These are phyloP conservation scores for Dothidotthia symphoricarpi DNA, from an alignment of 2,329 filamentous ascomycete species.

Conservation along the genomic window DNA sequence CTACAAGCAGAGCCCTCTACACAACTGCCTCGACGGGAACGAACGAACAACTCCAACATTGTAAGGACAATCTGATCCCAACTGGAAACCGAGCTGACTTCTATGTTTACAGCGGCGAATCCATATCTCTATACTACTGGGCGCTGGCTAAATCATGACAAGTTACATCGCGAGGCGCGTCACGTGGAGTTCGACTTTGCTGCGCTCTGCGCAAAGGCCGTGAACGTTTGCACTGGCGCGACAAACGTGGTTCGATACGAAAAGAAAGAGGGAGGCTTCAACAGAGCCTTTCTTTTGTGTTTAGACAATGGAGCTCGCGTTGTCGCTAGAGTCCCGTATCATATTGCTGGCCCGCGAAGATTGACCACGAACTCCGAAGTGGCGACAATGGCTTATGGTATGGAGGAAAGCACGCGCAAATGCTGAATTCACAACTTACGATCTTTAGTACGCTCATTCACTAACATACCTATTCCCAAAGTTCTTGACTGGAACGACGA, in stretches of 20 bases:
- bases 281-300: slow-evolving; percentile 43
- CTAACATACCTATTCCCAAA: slow-evolving; percentile 41
- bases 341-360: slow-evolving; percentile 36
- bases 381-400: slow-evolving; percentile 45
- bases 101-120: slow-evolving; percentile 3
- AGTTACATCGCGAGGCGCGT: slow-evolving; percentile 34
- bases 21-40: background rate
- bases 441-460: slow-evolving; percentile 33
- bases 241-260: slow-evolving; percentile 30
- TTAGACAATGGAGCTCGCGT: slow-evolving; percentile 38
- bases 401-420: slow-evolving; percentile 6
- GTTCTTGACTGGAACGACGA: slow-evolving; percentile 46
- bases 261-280: slow-evolving; percentile 47
- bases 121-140: slow-evolving; percentile 17
- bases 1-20: no score
- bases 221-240: slow-evolving; percentile 38
- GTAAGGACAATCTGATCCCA: background rate
- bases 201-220: slow-evolving; percentile 36
- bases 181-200: slow-evolving; percentile 42
- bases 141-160: slow-evolving; percentile 38
- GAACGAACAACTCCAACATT: background rate
- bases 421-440: background rate
- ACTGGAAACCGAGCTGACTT: background rate
- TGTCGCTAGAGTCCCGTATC: slow-evolving; percentile 43
- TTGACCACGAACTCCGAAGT: slow-evolving; percentile 45